Conservation (phyloP, 2,329 filamentous ascomycete species). For the Penicillium hesseltinei region DNA sequence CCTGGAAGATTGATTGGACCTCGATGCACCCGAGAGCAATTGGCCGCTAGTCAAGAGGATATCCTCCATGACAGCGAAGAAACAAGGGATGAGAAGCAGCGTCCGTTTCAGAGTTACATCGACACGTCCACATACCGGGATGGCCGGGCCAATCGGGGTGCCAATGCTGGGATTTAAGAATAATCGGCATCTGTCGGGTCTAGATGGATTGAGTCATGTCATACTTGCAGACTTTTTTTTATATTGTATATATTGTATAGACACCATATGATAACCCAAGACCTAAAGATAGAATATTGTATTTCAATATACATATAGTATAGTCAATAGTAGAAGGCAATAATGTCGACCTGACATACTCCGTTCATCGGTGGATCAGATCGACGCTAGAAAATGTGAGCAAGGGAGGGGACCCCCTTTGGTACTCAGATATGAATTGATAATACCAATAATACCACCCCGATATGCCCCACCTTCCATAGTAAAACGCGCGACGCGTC, state of each 20-base stretch:
- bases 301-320: neutral
- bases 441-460: neutral
- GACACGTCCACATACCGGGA: constrained; percentile 12
- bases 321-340: constrained; percentile 4
- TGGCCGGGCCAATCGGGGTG: neutral
- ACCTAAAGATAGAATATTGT: neutral
- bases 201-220: neutral
- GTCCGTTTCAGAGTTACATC: constrained; percentile 27
- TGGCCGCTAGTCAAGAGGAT: constrained; percentile 1
- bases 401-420: constrained; percentile 9
- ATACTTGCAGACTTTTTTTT: neutral
- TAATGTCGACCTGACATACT: constrained; percentile 8
- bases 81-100: constrained; percentile 18
- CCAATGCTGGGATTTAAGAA: neutral
- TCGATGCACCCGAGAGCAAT: constrained; percentile 2
- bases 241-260: neutral
- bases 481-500: constrained; percentile 30
- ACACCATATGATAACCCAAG: neutral
- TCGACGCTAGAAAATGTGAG: constrained; percentile 12
- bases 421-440: neutral
- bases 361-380: constrained; percentile 6
- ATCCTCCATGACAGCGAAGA: constrained; percentile 6
- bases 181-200: neutral
- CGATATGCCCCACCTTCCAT: neutral
- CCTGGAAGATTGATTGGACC: neutral